Percentiles rank a stretch among this genome's conserved stretches.
These are phyloP conservation scores for Boletus pseudopeckii DNA, from an alignment of 768 basidiomycete genomes.

Conservation along the genomic window DNA sequence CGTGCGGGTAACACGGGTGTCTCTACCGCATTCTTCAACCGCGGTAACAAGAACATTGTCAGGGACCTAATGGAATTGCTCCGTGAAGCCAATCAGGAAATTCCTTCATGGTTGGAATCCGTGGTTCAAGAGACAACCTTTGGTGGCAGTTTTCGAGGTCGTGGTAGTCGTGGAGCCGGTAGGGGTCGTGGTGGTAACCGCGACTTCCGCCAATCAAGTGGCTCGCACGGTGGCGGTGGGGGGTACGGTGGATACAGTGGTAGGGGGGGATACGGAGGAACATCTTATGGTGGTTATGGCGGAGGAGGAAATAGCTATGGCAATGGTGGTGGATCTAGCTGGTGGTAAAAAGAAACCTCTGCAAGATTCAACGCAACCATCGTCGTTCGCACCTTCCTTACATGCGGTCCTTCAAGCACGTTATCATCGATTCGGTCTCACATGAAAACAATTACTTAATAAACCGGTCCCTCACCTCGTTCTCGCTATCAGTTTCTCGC, in stretches of 20 bases:
- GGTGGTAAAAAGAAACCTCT: conserved; percentile 43
- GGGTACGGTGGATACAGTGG: conserved; percentile 32
- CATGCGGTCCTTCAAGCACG: conserved; percentile 14
- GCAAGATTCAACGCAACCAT: conserved; percentile 12
- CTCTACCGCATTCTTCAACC: conserved; percentile 94
- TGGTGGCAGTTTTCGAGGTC: conserved; percentile 52
- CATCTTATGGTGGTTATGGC: conserved; percentile 27
- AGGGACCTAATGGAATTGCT: conserved; percentile 90
- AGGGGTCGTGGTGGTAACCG: conserved; percentile 37
- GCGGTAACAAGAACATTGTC: conserved; percentile 89
- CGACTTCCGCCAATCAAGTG: conserved; percentile 32
- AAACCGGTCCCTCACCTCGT: conserved; percentile 12
- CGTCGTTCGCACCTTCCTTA: conserved; percentile 3
- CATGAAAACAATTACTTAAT: conserved; percentile 27
- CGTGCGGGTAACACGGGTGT: conserved; percentile 98
- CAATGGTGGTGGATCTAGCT: conserved; percentile 36
- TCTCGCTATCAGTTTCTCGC: conserved; percentile 28
- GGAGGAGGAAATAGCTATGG: conserved; percentile 30
- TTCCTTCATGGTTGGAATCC: conserved; percentile 86
- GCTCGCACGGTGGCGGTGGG: conserved; percentile 33
- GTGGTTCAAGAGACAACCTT: conserved; percentile 80
- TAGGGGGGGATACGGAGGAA: conserved; percentile 42
- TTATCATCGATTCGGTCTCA: conserved; percentile 15
- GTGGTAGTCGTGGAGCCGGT: conserved; percentile 50
- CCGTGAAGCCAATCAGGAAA: conserved; percentile 94